A percentile compares a stretch with the other conserved stretches of the same genome.
phyloP scores from a whole-genome alignment of 1,139 yeast genomes.

The Magnusiomyces sp. region DNA sequence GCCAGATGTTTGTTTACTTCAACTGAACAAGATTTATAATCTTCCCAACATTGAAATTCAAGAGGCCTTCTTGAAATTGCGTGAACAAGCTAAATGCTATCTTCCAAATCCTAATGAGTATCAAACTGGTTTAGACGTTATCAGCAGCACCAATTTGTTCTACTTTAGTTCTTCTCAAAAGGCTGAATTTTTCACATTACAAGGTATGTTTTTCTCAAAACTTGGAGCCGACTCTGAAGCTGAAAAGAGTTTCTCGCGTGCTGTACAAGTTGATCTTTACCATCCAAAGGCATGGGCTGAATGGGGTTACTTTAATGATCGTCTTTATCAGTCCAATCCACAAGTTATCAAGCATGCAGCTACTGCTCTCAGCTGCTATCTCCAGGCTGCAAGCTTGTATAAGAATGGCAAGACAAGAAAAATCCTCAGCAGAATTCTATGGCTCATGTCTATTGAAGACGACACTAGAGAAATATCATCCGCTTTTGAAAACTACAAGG shows the following conservation, averaged over 20 bases:
- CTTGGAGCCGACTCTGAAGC: constrained; percentile 89
- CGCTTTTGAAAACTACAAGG: constrained; percentile 87
- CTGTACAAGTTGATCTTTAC: constrained; percentile 89
- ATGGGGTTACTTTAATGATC: constrained; percentile 95
- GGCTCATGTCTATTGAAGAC: constrained; percentile 92
- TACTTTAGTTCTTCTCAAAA: constrained; percentile 96
- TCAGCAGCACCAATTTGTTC: constrained; percentile 89
- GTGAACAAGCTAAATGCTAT: constrained; percentile 97
- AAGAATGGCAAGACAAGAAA: constrained; percentile 88
- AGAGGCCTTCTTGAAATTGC: constrained; percentile 88
- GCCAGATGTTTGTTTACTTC: constrained; percentile 94
- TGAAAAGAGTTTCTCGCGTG: constrained; percentile 93
- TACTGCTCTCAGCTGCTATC: constrained; percentile 89
- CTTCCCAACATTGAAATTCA: constrained; percentile 96
- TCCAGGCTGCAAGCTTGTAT: constrained; percentile 95
- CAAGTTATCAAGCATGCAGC: constrained; percentile 79
- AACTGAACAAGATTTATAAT: constrained; percentile 86
- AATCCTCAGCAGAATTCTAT: constrained; percentile 76
- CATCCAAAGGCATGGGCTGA: constrained; percentile 99
- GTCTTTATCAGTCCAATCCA: constrained; percentile 77
- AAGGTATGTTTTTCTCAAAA: constrained; percentile 95
- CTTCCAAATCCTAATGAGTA: constrained; percentile 82
- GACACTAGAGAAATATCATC: constrained; percentile 69
- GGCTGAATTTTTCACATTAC: constrained; percentile 92
- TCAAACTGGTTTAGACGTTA: constrained; percentile 92